A percentile compares a stretch with the other conserved stretches of the same genome.
These are phyloP conservation scores for Penicillium cataractarum DNA, from an alignment of 495 filamentous ascomycete species.

Conservation along the genomic window DNA sequence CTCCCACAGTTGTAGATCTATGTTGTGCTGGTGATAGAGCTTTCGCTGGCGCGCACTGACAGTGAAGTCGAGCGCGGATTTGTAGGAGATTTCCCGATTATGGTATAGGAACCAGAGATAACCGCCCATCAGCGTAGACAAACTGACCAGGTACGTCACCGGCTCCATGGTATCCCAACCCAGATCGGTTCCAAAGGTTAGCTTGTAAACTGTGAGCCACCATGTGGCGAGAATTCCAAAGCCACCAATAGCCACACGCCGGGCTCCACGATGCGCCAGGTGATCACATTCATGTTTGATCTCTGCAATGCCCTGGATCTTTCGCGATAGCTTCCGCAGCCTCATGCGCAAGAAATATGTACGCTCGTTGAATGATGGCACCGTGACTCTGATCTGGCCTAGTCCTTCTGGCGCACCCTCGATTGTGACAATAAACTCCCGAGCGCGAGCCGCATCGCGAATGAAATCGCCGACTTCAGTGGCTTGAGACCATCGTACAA, in stretches of 20 bases:
- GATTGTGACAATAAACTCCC: constrained; percentile 85
- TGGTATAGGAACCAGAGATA: constrained; percentile 95
- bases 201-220: constrained; percentile 78
- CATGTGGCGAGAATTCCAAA: constrained; percentile 71
- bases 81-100: constrained; percentile 86
- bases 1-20: constrained; percentile 80
- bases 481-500: constrained; percentile 87
- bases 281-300: constrained; percentile 83
- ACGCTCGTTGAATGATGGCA: constrained; percentile 86
- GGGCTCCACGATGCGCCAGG: constrained; percentile 73
- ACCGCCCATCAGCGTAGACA: constrained; percentile 81
- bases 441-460: constrained; percentile 79
- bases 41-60: constrained; percentile 76
- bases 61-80: constrained; percentile 81
- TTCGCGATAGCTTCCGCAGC: constrained; percentile 69
- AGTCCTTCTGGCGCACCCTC: constrained; percentile 62
- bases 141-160: constrained; percentile 82
- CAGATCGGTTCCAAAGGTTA: constrained; percentile 76
- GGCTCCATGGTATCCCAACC: constrained; percentile 95
- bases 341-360: constrained; percentile 82
- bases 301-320: constrained; percentile 65
- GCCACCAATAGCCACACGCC: constrained; percentile 78
- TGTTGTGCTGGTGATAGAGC: constrained; percentile 73
- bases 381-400: constrained; percentile 74
- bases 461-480: constrained; percentile 97